Conservation (phyloP, 2,329 filamentous ascomycete genomes). For the Calonectria henricotiae region DNA sequence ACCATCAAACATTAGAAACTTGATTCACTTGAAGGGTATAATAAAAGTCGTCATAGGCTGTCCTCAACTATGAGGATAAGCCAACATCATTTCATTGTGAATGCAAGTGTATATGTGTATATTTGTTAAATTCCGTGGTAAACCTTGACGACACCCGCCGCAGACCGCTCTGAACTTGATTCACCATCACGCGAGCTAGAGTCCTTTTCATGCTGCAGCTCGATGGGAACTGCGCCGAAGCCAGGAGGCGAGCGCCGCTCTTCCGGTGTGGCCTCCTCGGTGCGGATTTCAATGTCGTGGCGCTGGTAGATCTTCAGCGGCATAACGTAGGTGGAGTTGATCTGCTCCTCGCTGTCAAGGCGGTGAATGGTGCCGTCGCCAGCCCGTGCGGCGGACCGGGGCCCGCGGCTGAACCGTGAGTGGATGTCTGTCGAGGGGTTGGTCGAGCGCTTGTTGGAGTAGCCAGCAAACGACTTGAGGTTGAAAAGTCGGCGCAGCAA, state of each 20-base stretch:
- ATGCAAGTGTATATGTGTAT: not conserved
- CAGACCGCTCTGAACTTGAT: slow-evolving; percentile 50
- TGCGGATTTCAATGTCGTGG: slow-evolving; percentile 55
- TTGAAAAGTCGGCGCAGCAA: slow-evolving; percentile 58
- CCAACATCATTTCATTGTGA: slow-evolving; percentile 7
- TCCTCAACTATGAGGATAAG: not conserved
- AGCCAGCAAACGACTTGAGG: slow-evolving; percentile 56
- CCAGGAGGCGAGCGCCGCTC: slow-evolving; percentile 47
- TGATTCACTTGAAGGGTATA: slow-evolving; percentile 10
- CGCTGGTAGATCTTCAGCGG: slow-evolving; percentile 60
- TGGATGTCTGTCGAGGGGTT: slow-evolving; percentile 51
- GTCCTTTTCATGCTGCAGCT: slow-evolving; percentile 45
- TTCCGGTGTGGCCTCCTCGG: slow-evolving; percentile 46
- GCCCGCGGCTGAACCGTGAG: slow-evolving; percentile 50
- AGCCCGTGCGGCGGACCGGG: slow-evolving; percentile 49
- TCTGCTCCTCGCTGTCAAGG: slow-evolving; percentile 59
- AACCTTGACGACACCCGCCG: slow-evolving; percentile 51
- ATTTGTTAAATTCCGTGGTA: slow-evolving; percentile 49
- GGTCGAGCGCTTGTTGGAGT: slow-evolving; percentile 52
- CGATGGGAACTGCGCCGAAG: slow-evolving; percentile 43
- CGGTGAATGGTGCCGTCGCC: slow-evolving; percentile 50
- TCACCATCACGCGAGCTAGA: slow-evolving; percentile 48
- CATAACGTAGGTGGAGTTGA: slow-evolving; percentile 54
- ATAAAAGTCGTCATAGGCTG: slow-evolving; percentile 12
- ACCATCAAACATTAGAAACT: slow-evolving; percentile 18